Evolutionary conservation across 2,329 filamentous ascomycete genomes (phyloP), one percentile per base, ranked within the genome.

Genomic region (Dothistroma septosporum): DNA sequence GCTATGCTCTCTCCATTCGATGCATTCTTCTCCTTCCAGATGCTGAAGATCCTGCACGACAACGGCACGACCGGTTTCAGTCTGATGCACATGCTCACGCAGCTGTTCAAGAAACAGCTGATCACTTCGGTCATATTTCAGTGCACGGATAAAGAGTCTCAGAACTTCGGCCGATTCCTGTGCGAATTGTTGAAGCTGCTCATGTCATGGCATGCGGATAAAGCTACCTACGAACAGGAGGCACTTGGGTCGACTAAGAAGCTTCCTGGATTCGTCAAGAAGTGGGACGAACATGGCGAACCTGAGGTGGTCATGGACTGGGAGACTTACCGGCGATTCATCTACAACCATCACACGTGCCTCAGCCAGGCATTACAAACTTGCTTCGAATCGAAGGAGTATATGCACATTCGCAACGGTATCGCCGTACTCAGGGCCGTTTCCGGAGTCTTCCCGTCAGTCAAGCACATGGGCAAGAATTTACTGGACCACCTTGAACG

Each of bases 331-430:
- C 87, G 91, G 54, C 87, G 90, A 67, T 78, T 95, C 56, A 80
- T 97, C 33, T 94, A 89, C 79, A 89, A 90, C 68, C 97, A 93
- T 92, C 95, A 99, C 75, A 87, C 88, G 69, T 86, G 89, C 64
- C 78, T 99, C 48, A 89, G 89, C 68, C 84, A 80, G 54, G 91
- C 93, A 2, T 79, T 99, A 58, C 92, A 92, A 73, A 83, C 84
- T 41, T 97, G 93, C 73, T 82, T 99, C 52, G 85, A 86, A 19
- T 88, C 88, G 31, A 87, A 85, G 33, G 93, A 97, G 76, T 99
- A 94, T 84, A 97, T 97, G 89, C 92, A 97, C 74, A 96, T 97
- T 72, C 87, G 93, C 58, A 99, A 99, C 73, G 91, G 92, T 49
- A 95, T 97, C 67, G 94, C 89, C 60, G 83, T 97, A 4, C 81